Percentiles rank a stretch among this genome's conserved stretches.
phyloP scores from a whole-genome alignment of 1,139 yeast species.

The Kodamaea derodonti region DNA sequence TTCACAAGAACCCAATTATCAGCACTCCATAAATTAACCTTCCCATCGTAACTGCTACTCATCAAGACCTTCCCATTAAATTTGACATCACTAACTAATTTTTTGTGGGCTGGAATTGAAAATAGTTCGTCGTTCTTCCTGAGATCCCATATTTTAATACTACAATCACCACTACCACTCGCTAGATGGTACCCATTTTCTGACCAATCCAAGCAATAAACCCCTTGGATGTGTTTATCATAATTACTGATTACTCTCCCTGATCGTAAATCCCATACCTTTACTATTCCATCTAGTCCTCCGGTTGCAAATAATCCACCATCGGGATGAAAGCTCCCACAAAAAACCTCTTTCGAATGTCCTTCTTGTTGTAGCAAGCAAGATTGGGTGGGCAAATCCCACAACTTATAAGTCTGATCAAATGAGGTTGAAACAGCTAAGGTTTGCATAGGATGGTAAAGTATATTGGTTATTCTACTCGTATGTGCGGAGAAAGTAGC shows the following conservation, averaged over 20 bases:
- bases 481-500: constrained; percentile 39
- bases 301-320: constrained; percentile 77
- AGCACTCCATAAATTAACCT: constrained; percentile 59
- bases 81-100: constrained; percentile 63
- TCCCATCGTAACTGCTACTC: constrained; percentile 70
- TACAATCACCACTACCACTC: constrained; percentile 82
- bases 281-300: constrained; percentile 72
- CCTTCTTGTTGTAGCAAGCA: constrained; percentile 67
- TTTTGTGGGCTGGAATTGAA: constrained; percentile 75
- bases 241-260: constrained; percentile 64
- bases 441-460: constrained; percentile 61
- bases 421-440: constrained; percentile 69
- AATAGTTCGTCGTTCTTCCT: constrained; percentile 42
- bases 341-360: constrained; percentile 70
- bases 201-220: constrained; percentile 73
- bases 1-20: constrained; percentile 68
- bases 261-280: constrained; percentile 83
- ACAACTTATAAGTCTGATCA: constrained; percentile 85
- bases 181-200: constrained; percentile 73
- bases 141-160: constrained; percentile 83
- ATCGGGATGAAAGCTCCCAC: constrained; percentile 66
- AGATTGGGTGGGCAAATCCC: constrained; percentile 56
- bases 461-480: constrained; percentile 58
- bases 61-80: constrained; percentile 55
- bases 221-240: constrained; percentile 67